Conservation (phyloP, 768 basidiomycete genomes). For the Tulasnella sp. region DNA sequence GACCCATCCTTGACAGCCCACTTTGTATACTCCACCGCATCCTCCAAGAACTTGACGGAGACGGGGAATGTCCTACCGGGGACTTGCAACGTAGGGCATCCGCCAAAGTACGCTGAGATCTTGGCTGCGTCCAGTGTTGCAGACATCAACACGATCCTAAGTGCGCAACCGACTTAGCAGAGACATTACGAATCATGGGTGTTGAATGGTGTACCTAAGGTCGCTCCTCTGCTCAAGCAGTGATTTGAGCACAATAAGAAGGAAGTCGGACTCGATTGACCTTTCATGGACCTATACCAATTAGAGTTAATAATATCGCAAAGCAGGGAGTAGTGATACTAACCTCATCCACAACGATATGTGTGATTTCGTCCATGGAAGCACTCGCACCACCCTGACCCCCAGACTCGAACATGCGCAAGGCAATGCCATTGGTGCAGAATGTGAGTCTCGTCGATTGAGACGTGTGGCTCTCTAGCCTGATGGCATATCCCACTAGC, state of each 20-base stretch:
- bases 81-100: conserved; percentile 67
- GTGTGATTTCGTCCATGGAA: conserved; percentile 92
- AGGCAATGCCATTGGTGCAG: conserved; percentile 88
- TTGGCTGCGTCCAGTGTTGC: conserved; percentile 90
- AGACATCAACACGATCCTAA: conserved; percentile 88
- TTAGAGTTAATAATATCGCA: background rate
- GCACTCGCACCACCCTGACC: conserved; percentile 58
- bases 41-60: conserved; percentile 73
- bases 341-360: conserved; percentile 93
- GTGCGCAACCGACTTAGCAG: background rate
- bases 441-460: conserved; percentile 69
- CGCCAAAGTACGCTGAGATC: conserved; percentile 80
- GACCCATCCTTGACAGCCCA: conserved; percentile 76
- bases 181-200: too few species aligned
- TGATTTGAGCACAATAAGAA: conserved; percentile 84
- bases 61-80: conserved; percentile 96
- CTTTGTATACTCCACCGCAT: conserved; percentile 69
- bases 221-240: conserved; percentile 64
- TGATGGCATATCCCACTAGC: conserved; percentile 88
- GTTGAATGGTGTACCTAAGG: too few species aligned
- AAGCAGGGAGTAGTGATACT: conserved; percentile 10
- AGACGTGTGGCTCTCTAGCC: conserved; percentile 78
- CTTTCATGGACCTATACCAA: conserved; percentile 74
- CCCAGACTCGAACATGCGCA: conserved; percentile 92
- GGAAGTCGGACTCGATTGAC: conserved; percentile 93